These are phyloP conservation scores for Suaeda aralocaspica DNA, from an alignment of 148 eudicot species.

Conservation along the genomic window DNA sequence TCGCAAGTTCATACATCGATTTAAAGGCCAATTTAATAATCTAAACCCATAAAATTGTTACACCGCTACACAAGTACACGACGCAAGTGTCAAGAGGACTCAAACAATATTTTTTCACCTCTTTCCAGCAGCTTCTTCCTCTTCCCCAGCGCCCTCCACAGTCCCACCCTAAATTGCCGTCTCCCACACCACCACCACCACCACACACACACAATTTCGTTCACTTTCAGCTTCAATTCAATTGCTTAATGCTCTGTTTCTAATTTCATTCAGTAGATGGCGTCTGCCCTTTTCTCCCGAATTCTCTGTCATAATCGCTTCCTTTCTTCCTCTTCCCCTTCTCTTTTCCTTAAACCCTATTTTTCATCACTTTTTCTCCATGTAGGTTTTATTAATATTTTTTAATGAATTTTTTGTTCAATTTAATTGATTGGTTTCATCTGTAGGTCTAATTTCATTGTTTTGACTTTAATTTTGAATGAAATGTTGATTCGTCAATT, in stretches of 20 bases:
- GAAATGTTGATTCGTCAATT: neutral
- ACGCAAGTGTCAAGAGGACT: too few relatives aligned
- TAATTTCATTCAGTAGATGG: slow-evolving; percentile 29
- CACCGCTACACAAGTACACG: too few relatives aligned
- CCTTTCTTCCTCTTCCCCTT: slow-evolving; percentile 33
- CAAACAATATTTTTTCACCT: too few relatives aligned
- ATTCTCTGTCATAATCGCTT: slow-evolving; percentile 37
- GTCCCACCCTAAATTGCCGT: too few relatives aligned
- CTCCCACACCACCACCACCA: too few relatives aligned
- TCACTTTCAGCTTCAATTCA: too few relatives aligned
- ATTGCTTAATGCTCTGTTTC: neutral
- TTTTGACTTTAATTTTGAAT: neutral
- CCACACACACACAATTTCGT: too few relatives aligned
- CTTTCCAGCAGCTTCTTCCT: too few relatives aligned
- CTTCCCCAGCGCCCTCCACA: too few relatives aligned
- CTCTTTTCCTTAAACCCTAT: slow-evolving; percentile 31
- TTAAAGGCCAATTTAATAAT: too few relatives aligned
- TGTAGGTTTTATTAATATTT: neutral
- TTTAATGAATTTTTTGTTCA: neutral
- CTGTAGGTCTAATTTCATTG: neutral
- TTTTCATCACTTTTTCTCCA: slow-evolving; percentile 9
- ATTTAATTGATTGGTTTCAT: neutral
- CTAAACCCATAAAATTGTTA: too few relatives aligned
- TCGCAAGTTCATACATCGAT: too few relatives aligned
- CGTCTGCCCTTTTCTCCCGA: slow-evolving; percentile 50